phyloP scores from a whole-genome alignment of 352 stramenopile species.

The Globisporangium nagaii region DNA sequence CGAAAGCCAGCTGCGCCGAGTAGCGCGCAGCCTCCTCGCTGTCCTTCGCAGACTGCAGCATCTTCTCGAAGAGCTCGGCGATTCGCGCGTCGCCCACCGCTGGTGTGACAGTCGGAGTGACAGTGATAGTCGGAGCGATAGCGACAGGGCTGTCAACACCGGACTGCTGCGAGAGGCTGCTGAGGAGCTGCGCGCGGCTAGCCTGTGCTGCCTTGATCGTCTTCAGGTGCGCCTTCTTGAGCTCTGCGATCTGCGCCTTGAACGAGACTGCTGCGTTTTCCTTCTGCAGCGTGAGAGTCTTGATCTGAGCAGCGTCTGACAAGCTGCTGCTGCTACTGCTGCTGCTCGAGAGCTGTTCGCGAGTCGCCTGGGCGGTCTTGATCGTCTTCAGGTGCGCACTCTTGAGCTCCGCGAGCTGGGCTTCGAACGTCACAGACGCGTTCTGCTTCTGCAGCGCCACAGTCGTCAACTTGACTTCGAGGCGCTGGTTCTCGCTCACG shows the following conservation, averaged over 20 bases:
- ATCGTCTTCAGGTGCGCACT: slow-evolving; percentile 4
- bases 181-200: not conserved
- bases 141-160: too few species aligned
- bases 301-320: not conserved
- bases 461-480: slow-evolving; percentile 5
- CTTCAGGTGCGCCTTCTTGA: slow-evolving; percentile 3
- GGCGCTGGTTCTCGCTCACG: slow-evolving; percentile 1
- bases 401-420: not conserved
- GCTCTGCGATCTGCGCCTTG: not conserved
- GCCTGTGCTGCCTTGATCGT: not conserved
- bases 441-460: not conserved
- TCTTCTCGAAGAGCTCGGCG: slow-evolving; percentile 26
- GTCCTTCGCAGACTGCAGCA: slow-evolving; percentile 46
- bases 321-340: too few species aligned
- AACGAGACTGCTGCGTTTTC: not conserved
- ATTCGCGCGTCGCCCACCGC: not conserved
- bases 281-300: not conserved
- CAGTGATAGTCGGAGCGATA: too few species aligned
- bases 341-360: not conserved
- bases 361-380: not conserved
- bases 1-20: slow-evolving; percentile 63
- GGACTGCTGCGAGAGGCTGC: not conserved
- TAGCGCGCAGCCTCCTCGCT: slow-evolving; percentile 68
- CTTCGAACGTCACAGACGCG: not conserved
- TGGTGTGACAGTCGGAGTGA: too few species aligned